Evolutionary conservation across 352 stramenopile species (phyloP).

Genomic region (Thalassiosira ordinaria): DNA sequence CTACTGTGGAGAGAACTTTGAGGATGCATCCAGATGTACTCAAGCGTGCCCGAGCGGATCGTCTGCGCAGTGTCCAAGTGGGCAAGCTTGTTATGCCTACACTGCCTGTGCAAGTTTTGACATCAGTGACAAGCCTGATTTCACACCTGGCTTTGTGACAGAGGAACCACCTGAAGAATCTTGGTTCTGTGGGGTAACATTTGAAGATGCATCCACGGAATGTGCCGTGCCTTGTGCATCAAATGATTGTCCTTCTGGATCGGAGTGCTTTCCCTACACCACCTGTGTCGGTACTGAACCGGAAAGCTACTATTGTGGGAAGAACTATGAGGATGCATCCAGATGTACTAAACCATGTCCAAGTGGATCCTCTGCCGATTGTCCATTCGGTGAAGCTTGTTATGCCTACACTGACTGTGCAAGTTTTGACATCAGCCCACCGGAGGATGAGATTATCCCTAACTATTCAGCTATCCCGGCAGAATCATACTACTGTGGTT

Average conservation of each 20-base stretch:
- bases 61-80: slow-evolving; percentile 32
- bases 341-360: slow-evolving; percentile 31
- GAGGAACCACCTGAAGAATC: slow-evolving; percentile 40
- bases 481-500: slow-evolving; percentile 59
- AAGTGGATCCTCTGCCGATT: slow-evolving; percentile 24
- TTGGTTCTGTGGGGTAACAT: slow-evolving; percentile 58
- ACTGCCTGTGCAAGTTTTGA: slow-evolving; percentile 24
- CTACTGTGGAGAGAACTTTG: slow-evolving; percentile 43
- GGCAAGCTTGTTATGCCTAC: slow-evolving; percentile 36
- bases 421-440: neutral
- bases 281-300: slow-evolving; percentile 4
- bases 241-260: no score
- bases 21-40: slow-evolving; percentile 32
- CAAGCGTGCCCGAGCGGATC: slow-evolving; percentile 17
- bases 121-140: no score
- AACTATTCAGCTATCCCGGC: slow-evolving; percentile 10
- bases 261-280: slow-evolving; percentile 1
- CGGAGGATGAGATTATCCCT: neutral
- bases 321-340: slow-evolving; percentile 38
- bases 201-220: slow-evolving; percentile 48
- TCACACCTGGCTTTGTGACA: neutral
- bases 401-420: slow-evolving; percentile 41
- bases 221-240: slow-evolving; percentile 47
- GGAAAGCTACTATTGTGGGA: slow-evolving; percentile 35
- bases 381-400: slow-evolving; percentile 31